Conservation (phyloP, 2,329 filamentous ascomycete genomes). For the Acephala macrosclerotiorum region DNA sequence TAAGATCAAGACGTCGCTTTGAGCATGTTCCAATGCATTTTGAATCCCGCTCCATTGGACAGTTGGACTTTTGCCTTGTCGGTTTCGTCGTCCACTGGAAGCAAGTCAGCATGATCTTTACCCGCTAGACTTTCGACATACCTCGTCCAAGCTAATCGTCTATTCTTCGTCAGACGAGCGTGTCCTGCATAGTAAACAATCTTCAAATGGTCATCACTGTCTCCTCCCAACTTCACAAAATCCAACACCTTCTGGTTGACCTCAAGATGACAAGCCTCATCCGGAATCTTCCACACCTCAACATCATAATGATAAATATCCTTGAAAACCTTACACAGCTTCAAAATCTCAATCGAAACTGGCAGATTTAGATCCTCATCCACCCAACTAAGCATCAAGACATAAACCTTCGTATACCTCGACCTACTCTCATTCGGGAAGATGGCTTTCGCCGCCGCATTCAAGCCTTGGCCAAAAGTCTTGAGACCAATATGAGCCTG, state of each 20-base stretch:
- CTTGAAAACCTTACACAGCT: slow-evolving; percentile 31
- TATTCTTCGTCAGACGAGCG: slow-evolving; percentile 21
- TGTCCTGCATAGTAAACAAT: slow-evolving; percentile 37
- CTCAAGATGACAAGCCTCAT: slow-evolving; percentile 21
- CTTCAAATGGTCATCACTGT: slow-evolving; percentile 34
- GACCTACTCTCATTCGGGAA: slow-evolving; percentile 28
- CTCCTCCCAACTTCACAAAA: slow-evolving; percentile 27
- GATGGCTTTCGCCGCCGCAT: slow-evolving; percentile 34
- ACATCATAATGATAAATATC: slow-evolving; percentile 35
- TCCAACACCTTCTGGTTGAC: slow-evolving; percentile 28
- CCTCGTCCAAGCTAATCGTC: slow-evolving; percentile 33
- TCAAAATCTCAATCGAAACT: slow-evolving; percentile 26
- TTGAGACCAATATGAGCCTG: slow-evolving; percentile 33
- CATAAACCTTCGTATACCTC: slow-evolving; percentile 34
- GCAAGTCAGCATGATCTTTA: not conserved
- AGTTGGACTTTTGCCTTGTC: slow-evolving; percentile 16
- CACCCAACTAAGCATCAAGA: slow-evolving; percentile 35
- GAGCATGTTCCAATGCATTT: slow-evolving; percentile 27
- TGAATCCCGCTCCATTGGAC: slow-evolving; percentile 33
- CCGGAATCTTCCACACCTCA: slow-evolving; percentile 34
- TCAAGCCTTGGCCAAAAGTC: slow-evolving; percentile 33
- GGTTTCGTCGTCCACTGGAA: slow-evolving; percentile 19
- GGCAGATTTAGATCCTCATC: slow-evolving; percentile 27
- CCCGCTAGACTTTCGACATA: not conserved
- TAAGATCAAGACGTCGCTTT: slow-evolving; percentile 32